A percentile compares a stretch with the other conserved stretches of the same genome.
These are phyloP conservation scores for Nepenthes alata DNA, from an alignment of 179 eudicot genomes.

Conservation along the genomic window DNA sequence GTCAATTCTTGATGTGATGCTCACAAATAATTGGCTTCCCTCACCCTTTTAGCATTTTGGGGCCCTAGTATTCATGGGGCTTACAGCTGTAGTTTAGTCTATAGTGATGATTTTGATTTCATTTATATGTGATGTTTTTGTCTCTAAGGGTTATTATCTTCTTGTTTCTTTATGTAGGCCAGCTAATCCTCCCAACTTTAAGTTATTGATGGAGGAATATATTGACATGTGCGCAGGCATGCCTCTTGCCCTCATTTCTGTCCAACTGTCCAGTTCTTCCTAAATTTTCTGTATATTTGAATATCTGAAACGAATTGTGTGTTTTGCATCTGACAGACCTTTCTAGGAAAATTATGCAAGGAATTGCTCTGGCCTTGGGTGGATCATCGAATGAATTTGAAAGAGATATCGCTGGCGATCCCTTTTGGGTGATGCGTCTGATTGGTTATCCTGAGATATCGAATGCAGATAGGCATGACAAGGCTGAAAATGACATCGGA, in stretches of 20 bases:
- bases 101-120: background rate
- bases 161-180: constrained; percentile 53
- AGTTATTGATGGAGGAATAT: constrained; percentile 67
- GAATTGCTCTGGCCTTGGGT: constrained; percentile 78
- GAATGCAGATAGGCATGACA: constrained; percentile 24
- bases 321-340: constrained; percentile 35
- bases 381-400: constrained; percentile 51
- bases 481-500: constrained; percentile 50
- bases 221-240: constrained; percentile 62
- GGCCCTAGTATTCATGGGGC: no score
- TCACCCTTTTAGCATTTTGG: no score
- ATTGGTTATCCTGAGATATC: constrained; percentile 69
- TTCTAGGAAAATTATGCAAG: constrained; percentile 76
- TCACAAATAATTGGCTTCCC: no score
- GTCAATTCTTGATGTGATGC: no score
- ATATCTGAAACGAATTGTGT: background rate
- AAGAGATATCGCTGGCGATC: constrained; percentile 67
- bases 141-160: background rate
- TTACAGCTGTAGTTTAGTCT: no score
- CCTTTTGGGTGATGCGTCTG: constrained; percentile 85
- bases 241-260: background rate
- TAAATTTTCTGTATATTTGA: background rate
- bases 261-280: background rate
- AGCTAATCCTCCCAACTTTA: constrained; percentile 45
- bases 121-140: background rate